Evolutionary conservation across 2,329 filamentous ascomycete genomes (phyloP).

Genomic region (Bisporella sp.): DNA sequence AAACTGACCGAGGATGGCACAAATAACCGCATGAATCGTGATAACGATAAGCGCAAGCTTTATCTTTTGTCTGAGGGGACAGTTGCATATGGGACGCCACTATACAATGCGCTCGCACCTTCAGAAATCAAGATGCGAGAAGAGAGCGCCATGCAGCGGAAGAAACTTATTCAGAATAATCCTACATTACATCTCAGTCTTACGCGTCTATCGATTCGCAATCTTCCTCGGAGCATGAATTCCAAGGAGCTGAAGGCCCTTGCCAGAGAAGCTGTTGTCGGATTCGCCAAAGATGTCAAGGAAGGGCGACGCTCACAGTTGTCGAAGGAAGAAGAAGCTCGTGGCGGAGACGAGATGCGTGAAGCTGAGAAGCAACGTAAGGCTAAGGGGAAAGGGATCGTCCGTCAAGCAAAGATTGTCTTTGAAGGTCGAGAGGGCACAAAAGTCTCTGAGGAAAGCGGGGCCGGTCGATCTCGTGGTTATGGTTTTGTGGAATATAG

Average conservation of each 20-base stretch:
- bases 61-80: conserved; percentile 85
- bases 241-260: conserved; percentile 88
- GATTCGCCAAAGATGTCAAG: conserved; percentile 87
- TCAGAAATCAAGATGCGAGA: conserved; percentile 84
- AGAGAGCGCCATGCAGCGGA: conserved; percentile 77
- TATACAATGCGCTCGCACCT: conserved; percentile 70
- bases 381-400: conserved; percentile 75
- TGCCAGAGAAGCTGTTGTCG: conserved; percentile 86
- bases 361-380: conserved; percentile 76
- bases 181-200: conserved; percentile 83
- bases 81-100: conserved; percentile 66
- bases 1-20: conserved; percentile 65
- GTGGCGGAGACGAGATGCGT: conserved; percentile 73
- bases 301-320: conserved; percentile 66
- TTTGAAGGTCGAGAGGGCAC: conserved; percentile 82
- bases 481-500: conserved; percentile 98
- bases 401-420: conserved; percentile 89
- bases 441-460: conserved; percentile 71
- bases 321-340: conserved; percentile 80
- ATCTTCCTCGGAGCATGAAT: conserved; percentile 75
- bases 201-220: conserved; percentile 84
- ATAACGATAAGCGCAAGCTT: conserved; percentile 84
- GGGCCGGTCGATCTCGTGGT: conserved; percentile 77
- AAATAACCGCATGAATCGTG: conserved; percentile 53
- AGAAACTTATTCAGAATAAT: conserved; percentile 85